These are phyloP conservation scores for Microsporum canis DNA, from an alignment of 2,329 filamentous ascomycete species.

Conservation along the genomic window DNA sequence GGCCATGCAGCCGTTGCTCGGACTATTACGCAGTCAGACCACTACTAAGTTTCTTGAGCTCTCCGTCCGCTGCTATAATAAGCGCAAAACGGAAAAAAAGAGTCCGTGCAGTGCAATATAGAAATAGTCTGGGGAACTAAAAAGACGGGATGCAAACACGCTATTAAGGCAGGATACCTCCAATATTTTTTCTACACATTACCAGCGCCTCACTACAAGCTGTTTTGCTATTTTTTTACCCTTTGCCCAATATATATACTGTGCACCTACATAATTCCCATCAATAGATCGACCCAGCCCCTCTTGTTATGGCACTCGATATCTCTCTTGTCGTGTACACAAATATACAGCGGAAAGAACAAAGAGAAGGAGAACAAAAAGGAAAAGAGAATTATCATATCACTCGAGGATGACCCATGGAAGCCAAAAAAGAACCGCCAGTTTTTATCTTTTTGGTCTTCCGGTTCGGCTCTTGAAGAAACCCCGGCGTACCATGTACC, in stretches of 20 bases:
- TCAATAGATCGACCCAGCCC: neutral
- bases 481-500: neutral
- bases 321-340: neutral
- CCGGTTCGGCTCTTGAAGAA: neutral
- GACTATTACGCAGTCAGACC: conserved; percentile 15
- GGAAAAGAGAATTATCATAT: conserved; percentile 1
- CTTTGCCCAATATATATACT: neutral
- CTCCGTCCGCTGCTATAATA: neutral
- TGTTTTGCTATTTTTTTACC: too few relatives aligned
- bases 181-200: too few relatives aligned
- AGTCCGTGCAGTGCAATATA: too few relatives aligned
- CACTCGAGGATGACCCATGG: neutral
- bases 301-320: neutral
- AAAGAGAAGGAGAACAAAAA: neutral
- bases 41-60: conserved; percentile 4
- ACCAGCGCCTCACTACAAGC: too few relatives aligned
- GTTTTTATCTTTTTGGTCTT: neutral
- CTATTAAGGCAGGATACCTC: too few relatives aligned
- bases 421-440: neutral
- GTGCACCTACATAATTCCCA: neutral
- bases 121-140: too few relatives aligned
- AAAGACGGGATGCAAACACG: too few relatives aligned
- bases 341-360: neutral
- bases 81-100: too few relatives aligned
- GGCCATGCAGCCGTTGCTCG: conserved; percentile 17